A percentile compares a stretch with the other conserved stretches of the same genome.
Evolutionary conservation across 2,329 filamentous ascomycete genomes (phyloP).

Genomic region (Fusarium sp.): DNA sequence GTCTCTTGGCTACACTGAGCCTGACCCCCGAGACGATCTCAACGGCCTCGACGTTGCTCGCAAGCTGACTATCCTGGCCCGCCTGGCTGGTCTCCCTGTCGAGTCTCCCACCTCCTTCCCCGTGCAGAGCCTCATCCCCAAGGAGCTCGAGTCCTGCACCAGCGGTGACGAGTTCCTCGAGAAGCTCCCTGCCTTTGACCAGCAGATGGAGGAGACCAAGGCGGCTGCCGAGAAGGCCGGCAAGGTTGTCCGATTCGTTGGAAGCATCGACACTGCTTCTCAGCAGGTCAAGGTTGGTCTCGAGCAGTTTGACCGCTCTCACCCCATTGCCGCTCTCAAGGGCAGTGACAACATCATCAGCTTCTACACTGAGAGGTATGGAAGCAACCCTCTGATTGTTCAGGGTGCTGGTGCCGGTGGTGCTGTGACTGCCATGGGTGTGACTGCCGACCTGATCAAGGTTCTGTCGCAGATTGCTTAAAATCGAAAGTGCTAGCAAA

Average conservation of each 20-base stretch:
- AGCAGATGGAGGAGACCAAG: constrained; percentile 91
- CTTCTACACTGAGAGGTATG: constrained; percentile 97
- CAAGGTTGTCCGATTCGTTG: constrained; percentile 94
- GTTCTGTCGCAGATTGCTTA: constrained; percentile 77
- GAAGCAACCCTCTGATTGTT: constrained; percentile 89
- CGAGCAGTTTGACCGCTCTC: constrained; percentile 87
- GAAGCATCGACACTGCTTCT: constrained; percentile 86
- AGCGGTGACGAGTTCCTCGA: constrained; percentile 89
- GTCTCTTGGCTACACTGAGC: constrained; percentile 91
- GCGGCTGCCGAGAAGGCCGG: constrained; percentile 84
- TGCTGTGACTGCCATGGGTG: constrained; percentile 97
- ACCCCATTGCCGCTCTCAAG: constrained; percentile 93
- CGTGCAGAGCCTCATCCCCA: constrained; percentile 92
- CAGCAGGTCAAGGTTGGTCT: constrained; percentile 91
- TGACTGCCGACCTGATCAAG: constrained; percentile 93
- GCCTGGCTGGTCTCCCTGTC: constrained; percentile 83
- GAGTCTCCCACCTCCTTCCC: constrained; percentile 90
- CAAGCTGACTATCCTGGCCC: constrained; percentile 94
- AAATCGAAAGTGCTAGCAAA: constrained; percentile 35
- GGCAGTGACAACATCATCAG: constrained; percentile 99
- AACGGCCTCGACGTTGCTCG: constrained; percentile 93
- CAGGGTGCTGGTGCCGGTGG: constrained; percentile 95
- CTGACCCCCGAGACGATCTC: constrained; percentile 86
- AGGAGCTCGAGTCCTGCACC: constrained; percentile 80
- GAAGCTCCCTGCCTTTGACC: constrained; percentile 83